Percentiles rank a stretch among this genome's conserved stretches.
These are phyloP conservation scores for Hymenoscyphus repandus DNA, from an alignment of 2,329 filamentous ascomycete genomes.

Conservation along the genomic window DNA sequence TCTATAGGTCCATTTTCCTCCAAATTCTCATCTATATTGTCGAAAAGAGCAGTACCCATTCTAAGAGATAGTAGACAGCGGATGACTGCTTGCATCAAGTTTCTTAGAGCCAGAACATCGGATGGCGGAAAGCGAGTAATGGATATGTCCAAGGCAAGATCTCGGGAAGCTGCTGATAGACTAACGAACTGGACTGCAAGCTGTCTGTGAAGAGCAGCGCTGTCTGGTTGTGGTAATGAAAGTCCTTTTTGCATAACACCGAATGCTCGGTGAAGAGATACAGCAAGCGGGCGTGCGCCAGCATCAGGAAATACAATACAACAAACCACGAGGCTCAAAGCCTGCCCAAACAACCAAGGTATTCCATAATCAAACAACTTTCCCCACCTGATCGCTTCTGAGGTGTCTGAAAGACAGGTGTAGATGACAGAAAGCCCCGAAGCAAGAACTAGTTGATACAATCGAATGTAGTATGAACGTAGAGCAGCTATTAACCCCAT, in stretches of 20 bases:
- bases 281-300: slow-evolving; percentile 48
- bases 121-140: slow-evolving; percentile 46
- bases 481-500: slow-evolving; percentile 47
- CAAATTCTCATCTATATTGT: slow-evolving; percentile 22
- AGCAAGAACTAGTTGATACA: slow-evolving; percentile 50
- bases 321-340: slow-evolving; percentile 45
- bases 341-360: slow-evolving; percentile 52
- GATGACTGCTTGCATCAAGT: slow-evolving; percentile 50
- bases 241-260: slow-evolving; percentile 40
- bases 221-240: slow-evolving; percentile 34
- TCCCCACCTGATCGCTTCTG: slow-evolving; percentile 40
- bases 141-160: slow-evolving; percentile 52
- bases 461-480: slow-evolving; percentile 49
- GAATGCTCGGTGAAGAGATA: slow-evolving; percentile 43
- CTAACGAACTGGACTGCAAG: slow-evolving; percentile 49
- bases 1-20: slow-evolving; percentile 8
- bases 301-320: slow-evolving; percentile 47
- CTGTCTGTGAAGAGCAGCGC: slow-evolving; percentile 35
- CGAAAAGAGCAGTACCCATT: slow-evolving; percentile 43
- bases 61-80: slow-evolving; percentile 48
- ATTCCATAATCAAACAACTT: slow-evolving; percentile 49
- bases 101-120: slow-evolving; percentile 46
- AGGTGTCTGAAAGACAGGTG: slow-evolving; percentile 46
- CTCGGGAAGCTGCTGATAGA: slow-evolving; percentile 50
- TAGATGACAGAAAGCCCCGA: slow-evolving; percentile 52